Evolutionary conservation across 495 filamentous ascomycete genomes (phyloP).

Genomic region (Pyrenula massariospora): DNA sequence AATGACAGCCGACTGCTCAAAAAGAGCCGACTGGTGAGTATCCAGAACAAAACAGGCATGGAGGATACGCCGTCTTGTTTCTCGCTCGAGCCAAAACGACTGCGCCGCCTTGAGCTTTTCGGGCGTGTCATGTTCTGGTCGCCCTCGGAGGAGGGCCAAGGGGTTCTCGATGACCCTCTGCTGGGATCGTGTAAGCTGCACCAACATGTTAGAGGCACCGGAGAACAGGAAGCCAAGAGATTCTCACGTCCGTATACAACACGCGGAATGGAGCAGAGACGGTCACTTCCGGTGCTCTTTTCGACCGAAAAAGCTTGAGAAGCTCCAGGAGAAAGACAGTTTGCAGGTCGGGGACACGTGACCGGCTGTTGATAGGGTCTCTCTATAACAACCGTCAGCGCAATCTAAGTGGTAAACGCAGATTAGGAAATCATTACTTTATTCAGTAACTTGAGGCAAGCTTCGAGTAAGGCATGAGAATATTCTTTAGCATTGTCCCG

Average conservation of each 20-base stretch:
- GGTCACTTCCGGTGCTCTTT: slow-evolving; percentile 7
- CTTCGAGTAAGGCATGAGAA: slow-evolving; percentile 21
- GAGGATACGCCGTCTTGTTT: slow-evolving; percentile 9
- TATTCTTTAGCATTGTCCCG: slow-evolving; percentile 19
- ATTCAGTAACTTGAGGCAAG: slow-evolving; percentile 20
- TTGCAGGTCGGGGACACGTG: slow-evolving; percentile 10
- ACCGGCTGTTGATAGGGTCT: slow-evolving; percentile 8
- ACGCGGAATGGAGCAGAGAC: slow-evolving; percentile 8
- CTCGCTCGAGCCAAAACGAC: slow-evolving; percentile 8
- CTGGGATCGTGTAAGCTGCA: neutral
- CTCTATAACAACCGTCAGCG: slow-evolving; percentile 1
- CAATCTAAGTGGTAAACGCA: neutral
- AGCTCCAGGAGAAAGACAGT: slow-evolving; percentile 10
- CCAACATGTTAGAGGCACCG: neutral
- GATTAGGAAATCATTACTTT: slow-evolving; percentile 12
- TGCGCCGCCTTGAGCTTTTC: neutral
- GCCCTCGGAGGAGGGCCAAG: neutral
- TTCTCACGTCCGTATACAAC: slow-evolving; percentile 8
- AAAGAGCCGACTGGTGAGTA: slow-evolving; percentile 6
- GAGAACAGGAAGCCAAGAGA: neutral
- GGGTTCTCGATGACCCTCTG: neutral
- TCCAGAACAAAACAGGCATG: slow-evolving; percentile 12
- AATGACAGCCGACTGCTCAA: slow-evolving; percentile 7
- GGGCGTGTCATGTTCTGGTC: neutral
- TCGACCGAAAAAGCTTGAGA: slow-evolving; percentile 9